Evolutionary conservation across 768 basidiomycete genomes (phyloP), one percentile per base, ranked within the genome.

Genomic region (Trametes meyenii): DNA sequence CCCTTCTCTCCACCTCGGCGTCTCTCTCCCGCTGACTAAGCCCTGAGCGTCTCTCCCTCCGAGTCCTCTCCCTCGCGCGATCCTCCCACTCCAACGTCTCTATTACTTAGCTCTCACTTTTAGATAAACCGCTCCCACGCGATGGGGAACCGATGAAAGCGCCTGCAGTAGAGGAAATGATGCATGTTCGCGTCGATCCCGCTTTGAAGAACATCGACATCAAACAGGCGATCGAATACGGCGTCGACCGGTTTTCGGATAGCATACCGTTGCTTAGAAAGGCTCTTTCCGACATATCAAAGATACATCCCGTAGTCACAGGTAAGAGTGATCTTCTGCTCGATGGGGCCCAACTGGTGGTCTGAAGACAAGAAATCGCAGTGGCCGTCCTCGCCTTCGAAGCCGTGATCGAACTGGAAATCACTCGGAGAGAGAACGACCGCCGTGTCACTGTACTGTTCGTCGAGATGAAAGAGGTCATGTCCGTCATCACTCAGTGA

Each of bases 401-500:
- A 26, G 55, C 45, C 7, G 55, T 46, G 21, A 24, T 24, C 17
- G 55, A 19, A 17, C 55, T 56, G 2, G 55, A 48, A n/a, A 46
- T 24, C 13, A 56, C 55, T 11, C 44, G 55, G 21, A 33, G 21
- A 39, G 55, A 56, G 44, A 56, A 46, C 17, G 45, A 56, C 21
- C 55, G 55, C 5, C 55, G 45, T 17, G 55, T 56, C 8, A 48
- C 39, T 14, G 19, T 26, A 19, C 45, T 56, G 0, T 56, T 24
- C 17, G 44, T 56, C 45, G 45, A 56, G 61, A 85, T 85, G 82
- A 77, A 76, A 62, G 76, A 82, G 42, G 75, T 81, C 73, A 81
- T 85, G 77, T 56, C 68, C 14, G 73, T 75, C 1, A 75, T 83
- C 24, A 73, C 81, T 17, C 76, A 81, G 81, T 80, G 56, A 12